Evolutionary conservation across 129 eudicot species (phyloP).

Genomic region (Flaveria ramosissima): DNA sequence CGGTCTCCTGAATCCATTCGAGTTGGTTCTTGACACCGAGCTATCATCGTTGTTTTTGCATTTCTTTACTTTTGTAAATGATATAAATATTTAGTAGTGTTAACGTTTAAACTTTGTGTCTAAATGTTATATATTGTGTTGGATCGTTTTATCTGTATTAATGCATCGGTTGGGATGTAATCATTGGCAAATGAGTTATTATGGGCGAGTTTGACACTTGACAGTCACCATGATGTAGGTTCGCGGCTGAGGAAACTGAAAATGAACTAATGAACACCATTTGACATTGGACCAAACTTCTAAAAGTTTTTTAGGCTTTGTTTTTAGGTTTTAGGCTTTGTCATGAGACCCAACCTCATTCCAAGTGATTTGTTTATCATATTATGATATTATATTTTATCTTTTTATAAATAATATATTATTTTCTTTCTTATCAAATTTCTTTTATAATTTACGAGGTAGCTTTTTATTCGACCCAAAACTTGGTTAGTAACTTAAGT

Average conservation of each 20-base stretch:
- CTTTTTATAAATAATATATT: too few relatives aligned
- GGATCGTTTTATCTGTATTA: background rate
- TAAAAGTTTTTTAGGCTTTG: too few relatives aligned
- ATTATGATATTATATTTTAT: too few relatives aligned
- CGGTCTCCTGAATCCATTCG: slow-evolving; percentile 21
- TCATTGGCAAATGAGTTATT: background rate
- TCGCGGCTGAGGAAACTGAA: background rate
- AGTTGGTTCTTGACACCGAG: slow-evolving; percentile 16
- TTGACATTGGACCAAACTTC: too few relatives aligned
- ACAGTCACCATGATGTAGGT: background rate
- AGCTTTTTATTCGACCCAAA: too few relatives aligned
- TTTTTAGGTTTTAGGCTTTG: too few relatives aligned
- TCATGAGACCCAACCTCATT: too few relatives aligned
- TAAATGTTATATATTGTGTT: background rate
- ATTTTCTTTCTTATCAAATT: too few relatives aligned
- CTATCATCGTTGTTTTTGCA: background rate
- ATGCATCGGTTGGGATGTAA: background rate
- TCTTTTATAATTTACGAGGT: too few relatives aligned
- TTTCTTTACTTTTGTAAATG: slow-evolving; percentile 25
- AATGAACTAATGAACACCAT: too few relatives aligned
- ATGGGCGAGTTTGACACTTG: background rate
- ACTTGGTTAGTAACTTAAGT: too few relatives aligned
- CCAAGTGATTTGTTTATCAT: too few relatives aligned
- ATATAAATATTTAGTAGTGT: slow-evolving; percentile 5
- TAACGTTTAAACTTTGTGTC: slow-evolving; percentile 1